Conservation (phyloP, 495 filamentous ascomycete species). For the Glarea lozoyensis region DNA sequence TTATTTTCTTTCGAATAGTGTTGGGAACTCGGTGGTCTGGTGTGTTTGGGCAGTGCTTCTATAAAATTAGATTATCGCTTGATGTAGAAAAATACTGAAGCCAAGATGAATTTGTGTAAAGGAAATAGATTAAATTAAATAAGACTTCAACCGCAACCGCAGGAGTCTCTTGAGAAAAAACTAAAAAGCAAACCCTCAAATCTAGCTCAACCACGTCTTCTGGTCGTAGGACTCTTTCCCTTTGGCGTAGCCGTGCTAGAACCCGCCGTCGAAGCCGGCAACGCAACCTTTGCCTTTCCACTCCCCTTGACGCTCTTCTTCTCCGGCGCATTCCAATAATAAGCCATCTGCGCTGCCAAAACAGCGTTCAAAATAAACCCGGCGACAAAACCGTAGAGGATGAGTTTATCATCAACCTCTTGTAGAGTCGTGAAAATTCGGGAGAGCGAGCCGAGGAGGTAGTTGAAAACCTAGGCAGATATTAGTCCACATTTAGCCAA, state of each 20-base stretch:
- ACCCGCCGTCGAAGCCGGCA: slow-evolving; percentile 19
- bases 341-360: slow-evolving; percentile 84
- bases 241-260: slow-evolving; percentile 30
- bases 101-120: too few species aligned
- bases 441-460: slow-evolving; percentile 80
- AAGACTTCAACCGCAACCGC: slow-evolving; percentile 21
- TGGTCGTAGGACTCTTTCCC: slow-evolving; percentile 43
- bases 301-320: slow-evolving; percentile 10
- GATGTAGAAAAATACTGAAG: too few species aligned
- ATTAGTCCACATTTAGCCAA: too few species aligned
- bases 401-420: slow-evolving; percentile 90
- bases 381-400: slow-evolving; percentile 85
- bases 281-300: slow-evolving; percentile 10
- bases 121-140: too few species aligned
- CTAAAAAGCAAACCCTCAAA: background rate
- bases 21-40: too few species aligned
- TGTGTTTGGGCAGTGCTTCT: too few species aligned
- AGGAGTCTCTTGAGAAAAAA: slow-evolving; percentile 17
- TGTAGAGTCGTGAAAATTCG: slow-evolving; percentile 96
- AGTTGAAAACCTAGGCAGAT: slow-evolving; percentile 82
- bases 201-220: slow-evolving; percentile 36
- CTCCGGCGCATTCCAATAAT: slow-evolving; percentile 79
- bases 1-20: too few species aligned
- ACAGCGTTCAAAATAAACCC: slow-evolving; percentile 83
- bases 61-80: too few species aligned